These are phyloP conservation scores for Paspalum notatum DNA, from an alignment of 176 grass and related monocot species.

Conservation along the genomic window DNA sequence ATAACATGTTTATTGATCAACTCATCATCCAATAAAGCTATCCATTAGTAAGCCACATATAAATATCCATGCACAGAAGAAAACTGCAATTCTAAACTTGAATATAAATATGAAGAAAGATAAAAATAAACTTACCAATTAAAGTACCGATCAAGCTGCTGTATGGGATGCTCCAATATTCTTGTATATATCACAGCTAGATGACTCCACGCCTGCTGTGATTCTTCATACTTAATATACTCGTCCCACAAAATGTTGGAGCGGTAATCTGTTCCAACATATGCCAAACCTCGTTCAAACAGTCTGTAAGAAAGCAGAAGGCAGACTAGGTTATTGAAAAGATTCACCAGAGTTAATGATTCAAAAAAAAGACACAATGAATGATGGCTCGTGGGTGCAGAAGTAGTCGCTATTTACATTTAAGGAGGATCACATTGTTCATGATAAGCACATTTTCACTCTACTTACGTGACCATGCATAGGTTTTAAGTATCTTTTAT, in stretches of 20 bases:
- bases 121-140: slow-evolving; percentile 64
- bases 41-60: not conserved
- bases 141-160: slow-evolving; percentile 96
- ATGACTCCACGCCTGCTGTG: slow-evolving; percentile 94
- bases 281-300: slow-evolving; percentile 93
- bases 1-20: slow-evolving; percentile 7
- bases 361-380: slow-evolving; percentile 1
- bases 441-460: slow-evolving; percentile 5
- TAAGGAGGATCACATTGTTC: slow-evolving; percentile 22
- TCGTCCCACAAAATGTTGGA: slow-evolving; percentile 96
- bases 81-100: not conserved
- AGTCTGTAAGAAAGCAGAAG: slow-evolving; percentile 57
- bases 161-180: slow-evolving; percentile 88
- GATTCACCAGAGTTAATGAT: not conserved
- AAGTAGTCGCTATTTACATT: slow-evolving; percentile 37
- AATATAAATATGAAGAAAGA: not conserved
- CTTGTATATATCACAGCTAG: slow-evolving; percentile 91
- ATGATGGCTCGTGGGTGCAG: not conserved
- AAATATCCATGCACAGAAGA: not conserved
- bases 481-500: not conserved
- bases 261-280: slow-evolving; percentile 94
- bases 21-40: not conserved
- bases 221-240: slow-evolving; percentile 99
- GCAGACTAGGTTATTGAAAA: not conserved
- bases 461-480: not conserved